Percentiles rank a stretch among this genome's conserved stretches.
phyloP scores from a whole-genome alignment of 1,139 yeast genomes.

The Pichia sp. region DNA sequence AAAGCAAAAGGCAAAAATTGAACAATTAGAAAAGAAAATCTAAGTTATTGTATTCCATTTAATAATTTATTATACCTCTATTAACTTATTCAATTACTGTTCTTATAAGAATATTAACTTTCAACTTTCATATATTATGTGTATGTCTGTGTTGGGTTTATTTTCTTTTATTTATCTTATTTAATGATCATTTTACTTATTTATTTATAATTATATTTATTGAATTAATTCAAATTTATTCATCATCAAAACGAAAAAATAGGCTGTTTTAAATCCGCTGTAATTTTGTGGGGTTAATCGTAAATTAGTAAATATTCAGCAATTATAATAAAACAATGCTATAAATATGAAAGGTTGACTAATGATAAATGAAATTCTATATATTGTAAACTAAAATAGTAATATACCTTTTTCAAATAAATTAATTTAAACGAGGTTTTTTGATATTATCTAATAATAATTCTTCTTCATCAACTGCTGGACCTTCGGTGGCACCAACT shows the following conservation, averaged over 20 bases:
- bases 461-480: constrained; percentile 22
- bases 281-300: not conserved
- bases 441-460: constrained; percentile 25
- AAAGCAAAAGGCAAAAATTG: constrained; percentile 41
- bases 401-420: not conserved
- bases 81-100: not conserved
- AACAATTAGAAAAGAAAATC: constrained; percentile 30
- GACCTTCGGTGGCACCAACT: constrained; percentile 24
- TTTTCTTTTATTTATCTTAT: not conserved
- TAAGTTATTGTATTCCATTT: not conserved
- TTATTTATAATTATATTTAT: not conserved
- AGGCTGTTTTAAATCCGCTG: not conserved
- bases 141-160: not conserved
- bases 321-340: not conserved
- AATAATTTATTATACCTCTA: not conserved
- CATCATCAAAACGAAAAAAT: not conserved
- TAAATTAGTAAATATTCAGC: not conserved
- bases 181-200: not conserved
- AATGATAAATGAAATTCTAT: not conserved
- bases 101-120: not conserved
- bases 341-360: not conserved
- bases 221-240: not conserved
- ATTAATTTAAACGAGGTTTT: constrained; percentile 26
- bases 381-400: not conserved
- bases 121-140: not conserved